These are phyloP conservation scores for Hemileccinum rubropunctum DNA, from an alignment of 768 basidiomycete species.

Conservation along the genomic window DNA sequence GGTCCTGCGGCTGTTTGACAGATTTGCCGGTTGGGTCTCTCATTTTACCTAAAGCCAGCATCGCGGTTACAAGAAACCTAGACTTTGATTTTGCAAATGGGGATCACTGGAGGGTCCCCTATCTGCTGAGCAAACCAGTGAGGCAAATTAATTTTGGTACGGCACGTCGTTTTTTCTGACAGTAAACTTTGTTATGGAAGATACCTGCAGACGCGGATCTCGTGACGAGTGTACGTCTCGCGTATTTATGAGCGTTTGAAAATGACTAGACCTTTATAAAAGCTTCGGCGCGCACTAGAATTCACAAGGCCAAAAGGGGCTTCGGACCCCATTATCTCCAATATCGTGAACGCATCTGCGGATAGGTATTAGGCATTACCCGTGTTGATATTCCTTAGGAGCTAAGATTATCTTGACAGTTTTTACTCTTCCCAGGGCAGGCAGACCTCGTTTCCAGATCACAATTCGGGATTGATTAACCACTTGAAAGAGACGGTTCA, in stretches of 20 bases:
- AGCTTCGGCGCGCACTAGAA: slow-evolving; percentile 49
- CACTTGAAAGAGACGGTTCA: slow-evolving; percentile 47
- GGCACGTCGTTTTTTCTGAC: slow-evolving; percentile 2
- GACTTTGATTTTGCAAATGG: slow-evolving; percentile 68
- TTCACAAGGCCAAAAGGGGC: slow-evolving; percentile 42
- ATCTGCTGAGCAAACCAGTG: slow-evolving; percentile 67
- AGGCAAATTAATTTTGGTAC: slow-evolving; percentile 6
- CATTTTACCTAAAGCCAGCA: slow-evolving; percentile 65
- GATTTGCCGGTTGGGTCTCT: slow-evolving; percentile 73
- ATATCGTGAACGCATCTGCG: slow-evolving; percentile 70
- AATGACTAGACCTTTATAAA: slow-evolving; percentile 7
- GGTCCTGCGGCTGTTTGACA: slow-evolving; percentile 73
- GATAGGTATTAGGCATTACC: slow-evolving; percentile 54
- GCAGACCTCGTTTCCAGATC: slow-evolving; percentile 76
- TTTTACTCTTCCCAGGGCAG: slow-evolving; percentile 88
- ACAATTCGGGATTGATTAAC: slow-evolving; percentile 63
- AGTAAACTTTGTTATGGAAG: slow-evolving; percentile 30
- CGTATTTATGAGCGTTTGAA: background rate
- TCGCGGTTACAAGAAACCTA: slow-evolving; percentile 71
- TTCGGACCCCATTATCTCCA: slow-evolving; percentile 36
- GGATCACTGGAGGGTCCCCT: slow-evolving; percentile 43
- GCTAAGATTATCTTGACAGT: slow-evolving; percentile 35
- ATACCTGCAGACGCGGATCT: slow-evolving; percentile 58
- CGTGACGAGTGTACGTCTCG: slow-evolving; percentile 43
- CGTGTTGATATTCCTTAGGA: background rate